Conservation (phyloP, 164 flowering plant genomes). For the Vitis vinifera region ASM3070453v1 NC_081821.1:16351501-16352000, state of each 20-base stretch:
- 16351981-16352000: background rate
- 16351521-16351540: conserved; percentile 41
- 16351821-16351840: conserved; percentile 29
- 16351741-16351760: conserved; percentile 36
- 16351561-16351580: conserved; percentile 45
- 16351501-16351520: conserved; percentile 40
- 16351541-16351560: conserved; percentile 73
- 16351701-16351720: conserved; percentile 37
- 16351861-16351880: conserved; percentile 62
- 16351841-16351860: conserved; percentile 33
- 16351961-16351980: background rate
- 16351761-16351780: conserved; percentile 28
- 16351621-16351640: background rate
- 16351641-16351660: too few species aligned
- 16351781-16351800: conserved; percentile 22
- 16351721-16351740: conserved; percentile 49
- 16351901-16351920: background rate
- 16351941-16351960: background rate
- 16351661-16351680: background rate
- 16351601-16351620: background rate
- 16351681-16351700: background rate
- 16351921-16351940: conserved; percentile 14
- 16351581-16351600: conserved; percentile 51
- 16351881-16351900: conserved; percentile 52
- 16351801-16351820: conserved; percentile 19